phyloP scores from a whole-genome alignment of 2,329 filamentous ascomycete genomes.

The Colletotrichum orbiculare region DNA sequence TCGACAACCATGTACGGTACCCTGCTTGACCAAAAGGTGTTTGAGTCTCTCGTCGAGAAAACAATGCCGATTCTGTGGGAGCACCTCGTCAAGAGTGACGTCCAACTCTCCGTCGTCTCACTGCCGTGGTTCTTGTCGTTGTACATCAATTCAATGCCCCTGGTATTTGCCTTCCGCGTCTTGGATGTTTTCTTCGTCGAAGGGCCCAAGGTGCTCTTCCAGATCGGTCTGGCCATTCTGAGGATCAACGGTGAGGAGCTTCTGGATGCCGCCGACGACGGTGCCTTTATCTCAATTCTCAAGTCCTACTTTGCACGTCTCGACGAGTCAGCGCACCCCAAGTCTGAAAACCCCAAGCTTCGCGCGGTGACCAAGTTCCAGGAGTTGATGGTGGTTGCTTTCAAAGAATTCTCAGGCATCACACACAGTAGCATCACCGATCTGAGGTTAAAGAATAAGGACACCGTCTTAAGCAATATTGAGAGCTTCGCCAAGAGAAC shows the following conservation, averaged over 20 bases:
- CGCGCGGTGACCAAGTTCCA: conserved; percentile 95
- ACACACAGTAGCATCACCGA: conserved; percentile 94
- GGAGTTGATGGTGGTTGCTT: conserved; percentile 98
- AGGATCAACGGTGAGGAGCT: conserved; percentile 97
- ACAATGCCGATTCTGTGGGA: conserved; percentile 99
- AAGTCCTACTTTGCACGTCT: conserved; percentile 94
- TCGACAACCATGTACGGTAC: conserved; percentile 99
- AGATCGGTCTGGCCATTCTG: conserved; percentile 95
- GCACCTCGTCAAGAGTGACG: conserved; percentile 95
- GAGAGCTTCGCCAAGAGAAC: conserved; percentile 98
- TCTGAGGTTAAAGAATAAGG: conserved; percentile 90
- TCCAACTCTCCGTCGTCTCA: conserved; percentile 96
- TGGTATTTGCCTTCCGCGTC: conserved; percentile 96
- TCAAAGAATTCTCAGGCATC: conserved; percentile 96
- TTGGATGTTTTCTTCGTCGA: conserved; percentile 98
- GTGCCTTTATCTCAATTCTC: conserved; percentile 94
- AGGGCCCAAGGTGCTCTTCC: conserved; percentile 96
- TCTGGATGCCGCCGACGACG: conserved; percentile 91
- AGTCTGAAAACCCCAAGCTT: conserved; percentile 93
- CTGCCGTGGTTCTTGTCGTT: conserved; percentile 97
- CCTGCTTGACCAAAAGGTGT: conserved; percentile 94
- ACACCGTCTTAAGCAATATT: conserved; percentile 92
- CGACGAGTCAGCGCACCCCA: conserved; percentile 95
- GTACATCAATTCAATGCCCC: conserved; percentile 99
- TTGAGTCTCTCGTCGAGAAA: conserved; percentile 97